Evolutionary conservation across 2,329 filamentous ascomycete species (phyloP), one percentile per base, ranked within the genome.

Genomic region (Pyrenochaeta sp.): DNA sequence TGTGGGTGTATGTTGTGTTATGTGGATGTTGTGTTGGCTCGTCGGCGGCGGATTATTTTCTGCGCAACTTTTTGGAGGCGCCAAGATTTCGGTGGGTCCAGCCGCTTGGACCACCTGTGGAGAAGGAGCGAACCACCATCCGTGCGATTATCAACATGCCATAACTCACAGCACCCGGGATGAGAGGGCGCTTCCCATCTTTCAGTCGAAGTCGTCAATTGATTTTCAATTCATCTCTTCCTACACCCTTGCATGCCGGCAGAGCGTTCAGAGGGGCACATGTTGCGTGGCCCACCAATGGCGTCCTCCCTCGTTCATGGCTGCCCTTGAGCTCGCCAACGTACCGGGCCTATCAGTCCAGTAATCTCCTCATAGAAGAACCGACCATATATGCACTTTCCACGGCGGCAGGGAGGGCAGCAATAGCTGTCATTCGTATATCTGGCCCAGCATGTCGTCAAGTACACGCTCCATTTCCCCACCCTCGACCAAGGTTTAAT

Each of bases 381-480:
- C 61, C 63, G 11, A 97, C 93, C 1, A 96, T 99, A 39, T 97
- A 96, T 70, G 94, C 94, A 0, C 76, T 97, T 1, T 96, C 93
- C 0, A 95, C 92, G 0, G 90, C 90, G 0, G 78, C 87, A 8
- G 94, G 93, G 1, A 85, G 85, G 65, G 91, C 90, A 29, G 94
- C 91, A 1, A 96, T 99, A 67, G 93, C 93, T 2, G 86, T 97
- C 23, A 85, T 97, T 38, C 84, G 94, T 10, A 79, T 96, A 18
- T 96, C 94, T 4, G 94, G 94, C 0, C 81, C 88, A 19, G 83
- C 85, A 30, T 93, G 88, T 70, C 72, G 82, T 46, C 77, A 85
- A 61, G 86, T 90, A 76, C 60, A 13, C 24, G 4, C 32, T 13
- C 17, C 20, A 31, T 21, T 7, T 9, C 11, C n/a, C 13, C n/a